Percentiles rank a stretch among this genome's conserved stretches.
Evolutionary conservation across 208 protist species (phyloP).

Genomic region (Naegleria fowleri): DNA sequence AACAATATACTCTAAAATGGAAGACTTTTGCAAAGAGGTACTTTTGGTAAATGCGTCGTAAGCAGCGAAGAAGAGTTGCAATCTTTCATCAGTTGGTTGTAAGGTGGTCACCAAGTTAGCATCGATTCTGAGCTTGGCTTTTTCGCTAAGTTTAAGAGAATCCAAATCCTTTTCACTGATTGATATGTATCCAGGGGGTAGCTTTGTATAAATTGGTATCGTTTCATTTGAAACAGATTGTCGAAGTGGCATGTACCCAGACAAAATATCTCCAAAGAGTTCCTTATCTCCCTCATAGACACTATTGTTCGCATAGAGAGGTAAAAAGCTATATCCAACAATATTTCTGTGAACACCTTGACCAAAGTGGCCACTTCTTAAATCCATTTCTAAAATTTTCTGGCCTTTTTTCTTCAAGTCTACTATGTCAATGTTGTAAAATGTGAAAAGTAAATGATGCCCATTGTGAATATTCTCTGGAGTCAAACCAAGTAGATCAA

Average conservation of each 20-base stretch:
- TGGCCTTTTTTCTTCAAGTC: not conserved
- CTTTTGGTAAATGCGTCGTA: not conserved
- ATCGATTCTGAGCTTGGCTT: not conserved
- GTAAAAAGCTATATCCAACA: not conserved
- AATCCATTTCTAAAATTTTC: not conserved
- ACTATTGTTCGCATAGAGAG: not conserved
- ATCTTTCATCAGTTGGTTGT: not conserved
- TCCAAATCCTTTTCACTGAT: not conserved
- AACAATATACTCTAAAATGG: not conserved
- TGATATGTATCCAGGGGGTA: not conserved
- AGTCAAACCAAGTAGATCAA: not conserved
- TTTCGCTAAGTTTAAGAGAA: not conserved
- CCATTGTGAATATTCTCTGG: not conserved
- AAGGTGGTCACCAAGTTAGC: not conserved
- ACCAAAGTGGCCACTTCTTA: not conserved
- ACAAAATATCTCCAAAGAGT: not conserved
- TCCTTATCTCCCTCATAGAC: not conserved
- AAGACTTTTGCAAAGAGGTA: not conserved
- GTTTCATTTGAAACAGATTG: not conserved
- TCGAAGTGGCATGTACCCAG: not conserved
- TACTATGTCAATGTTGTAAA: not conserved
- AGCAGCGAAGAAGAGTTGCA: not conserved
- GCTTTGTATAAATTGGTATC: not conserved
- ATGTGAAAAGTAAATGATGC: slow-evolving; percentile 24
- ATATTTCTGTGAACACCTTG: not conserved